Evolutionary conservation across 768 basidiomycete genomes (phyloP), one percentile per base, ranked within the genome.

Genomic region (Cystofilobasidium capitatum): DNA sequence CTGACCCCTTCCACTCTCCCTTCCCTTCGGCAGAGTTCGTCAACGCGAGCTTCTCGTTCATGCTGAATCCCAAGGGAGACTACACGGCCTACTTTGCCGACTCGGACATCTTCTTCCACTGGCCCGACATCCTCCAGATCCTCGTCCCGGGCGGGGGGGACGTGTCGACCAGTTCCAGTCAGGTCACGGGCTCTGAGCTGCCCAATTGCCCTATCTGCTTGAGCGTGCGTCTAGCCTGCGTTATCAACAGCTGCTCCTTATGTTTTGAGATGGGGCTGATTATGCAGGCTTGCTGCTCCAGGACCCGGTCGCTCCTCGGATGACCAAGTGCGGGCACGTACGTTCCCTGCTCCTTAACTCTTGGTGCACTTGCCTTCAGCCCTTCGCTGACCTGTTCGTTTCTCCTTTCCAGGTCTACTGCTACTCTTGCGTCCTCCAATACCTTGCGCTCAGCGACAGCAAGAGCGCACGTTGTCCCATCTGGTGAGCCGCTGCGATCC

Each of bases 261-360:
- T 76, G 20, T n/a, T 3, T 20, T 24, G 1, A 37, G 47, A 16
- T 22, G 49, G 66, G 68, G 64, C 69, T 13, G 64, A 69, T 24
- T 65, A 62, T 58, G 69, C 31, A 26, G 4, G 0, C 44, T 37
- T 31, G 20, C 16, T 7, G 20, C 33, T 42, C 9, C 45, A 66
- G 65, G 65, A 59, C 16, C 40, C 66, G 7, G 65, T 64, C 60
- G 61, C 54, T 59, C 59, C 62, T 24, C 20, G 47, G 14, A 91
- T 92, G 86, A 97, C 93, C 29, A 94, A 91, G 80, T 98, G 93
- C 72, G 94, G 93, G 58, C 96, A 99, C 83, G 92, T 94, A 72
- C 79, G 89, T 86, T 39, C 67, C 58, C n/a, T 67, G 65, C 33
- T 70, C 3, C 69, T 75, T 8, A 71, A 73, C 62, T 72, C 45